A percentile compares a stretch with the other conserved stretches of the same genome.
Evolutionary conservation across 768 basidiomycete species (phyloP).

Genomic region (Daedaleopsis sinensis): DNA sequence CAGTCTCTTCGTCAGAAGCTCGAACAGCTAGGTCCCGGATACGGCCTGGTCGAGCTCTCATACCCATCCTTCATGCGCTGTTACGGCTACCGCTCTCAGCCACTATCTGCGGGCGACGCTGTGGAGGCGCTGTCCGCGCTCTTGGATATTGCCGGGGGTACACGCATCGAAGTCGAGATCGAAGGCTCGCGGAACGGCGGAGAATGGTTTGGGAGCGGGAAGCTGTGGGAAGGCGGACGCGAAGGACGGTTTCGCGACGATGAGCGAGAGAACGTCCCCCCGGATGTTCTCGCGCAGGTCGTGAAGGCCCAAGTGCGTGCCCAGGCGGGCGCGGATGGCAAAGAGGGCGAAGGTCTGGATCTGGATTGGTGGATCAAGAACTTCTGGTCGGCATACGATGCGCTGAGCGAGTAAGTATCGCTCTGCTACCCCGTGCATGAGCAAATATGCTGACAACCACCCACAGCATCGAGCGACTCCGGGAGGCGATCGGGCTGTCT

Average conservation of each 20-base stretch:
- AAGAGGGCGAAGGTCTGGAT: slow-evolving; percentile 30
- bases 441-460: not conserved
- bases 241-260: slow-evolving; percentile 41
- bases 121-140: slow-evolving; percentile 89
- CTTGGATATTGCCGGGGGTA: slow-evolving; percentile 87
- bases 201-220: slow-evolving; percentile 92
- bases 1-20: slow-evolving; percentile 77
- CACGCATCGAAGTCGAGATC: slow-evolving; percentile 88
- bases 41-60: slow-evolving; percentile 89
- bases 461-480: slow-evolving; percentile 68
- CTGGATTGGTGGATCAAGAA: slow-evolving; percentile 83
- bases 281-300: slow-evolving; percentile 30
- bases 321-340: slow-evolving; percentile 15
- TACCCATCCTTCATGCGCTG: slow-evolving; percentile 94
- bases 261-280: slow-evolving; percentile 44
- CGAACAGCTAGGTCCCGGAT: slow-evolving; percentile 89
- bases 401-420: slow-evolving; percentile 81
- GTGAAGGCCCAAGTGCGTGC: slow-evolving; percentile 29
- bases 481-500: slow-evolving; percentile 76
- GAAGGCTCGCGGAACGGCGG: slow-evolving; percentile 90
- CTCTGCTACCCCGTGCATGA: not conserved
- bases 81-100: slow-evolving; percentile 87
- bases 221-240: slow-evolving; percentile 65
- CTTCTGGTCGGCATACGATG: slow-evolving; percentile 96
- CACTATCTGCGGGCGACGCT: slow-evolving; percentile 90